These are phyloP conservation scores for Exsudoporus frostii DNA, from an alignment of 768 basidiomycete genomes.

Conservation along the genomic window DNA sequence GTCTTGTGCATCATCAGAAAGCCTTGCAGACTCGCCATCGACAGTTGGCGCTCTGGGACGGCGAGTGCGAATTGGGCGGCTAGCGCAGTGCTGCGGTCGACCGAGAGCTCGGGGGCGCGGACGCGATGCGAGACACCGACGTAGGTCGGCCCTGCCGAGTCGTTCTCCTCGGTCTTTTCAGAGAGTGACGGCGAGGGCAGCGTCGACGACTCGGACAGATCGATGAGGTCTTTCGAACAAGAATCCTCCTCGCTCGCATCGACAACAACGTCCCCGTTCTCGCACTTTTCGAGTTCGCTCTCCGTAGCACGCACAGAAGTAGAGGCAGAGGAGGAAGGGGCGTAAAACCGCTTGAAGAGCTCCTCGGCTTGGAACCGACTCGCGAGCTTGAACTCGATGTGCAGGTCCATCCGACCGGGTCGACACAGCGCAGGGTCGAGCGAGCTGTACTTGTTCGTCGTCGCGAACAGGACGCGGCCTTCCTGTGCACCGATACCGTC, in stretches of 20 bases:
- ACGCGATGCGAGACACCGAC: conserved; percentile 28
- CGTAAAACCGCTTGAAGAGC: conserved; percentile 67
- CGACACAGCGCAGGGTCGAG: conserved; percentile 75
- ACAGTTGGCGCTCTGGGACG: conserved; percentile 46
- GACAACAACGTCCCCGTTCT: not conserved
- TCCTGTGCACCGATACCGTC: conserved; percentile 79
- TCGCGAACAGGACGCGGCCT: conserved; percentile 78
- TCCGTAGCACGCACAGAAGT: not conserved
- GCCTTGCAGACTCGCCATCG: conserved; percentile 47
- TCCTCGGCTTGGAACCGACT: conserved; percentile 64
- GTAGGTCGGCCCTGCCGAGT: not conserved
- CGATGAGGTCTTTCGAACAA: conserved; percentile 14
- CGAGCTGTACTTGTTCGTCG: conserved; percentile 67
- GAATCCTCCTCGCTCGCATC: not conserved
- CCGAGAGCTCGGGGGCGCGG: conserved; percentile 41
- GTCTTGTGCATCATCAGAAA: conserved; percentile 70
- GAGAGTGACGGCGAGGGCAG: not conserved
- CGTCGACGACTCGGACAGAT: conserved; percentile 8
- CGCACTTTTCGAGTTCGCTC: not conserved
- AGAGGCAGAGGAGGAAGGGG: conserved; percentile 32
- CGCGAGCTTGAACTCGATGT: conserved; percentile 74
- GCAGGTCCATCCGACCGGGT: conserved; percentile 78
- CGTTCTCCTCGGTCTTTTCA: conserved; percentile 16
- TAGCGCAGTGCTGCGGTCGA: conserved; percentile 39
- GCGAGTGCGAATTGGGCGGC: conserved; percentile 53